Base-by-base conservation (phyloP, 305 asterid species). In the Striga hermonthica region DNA sequence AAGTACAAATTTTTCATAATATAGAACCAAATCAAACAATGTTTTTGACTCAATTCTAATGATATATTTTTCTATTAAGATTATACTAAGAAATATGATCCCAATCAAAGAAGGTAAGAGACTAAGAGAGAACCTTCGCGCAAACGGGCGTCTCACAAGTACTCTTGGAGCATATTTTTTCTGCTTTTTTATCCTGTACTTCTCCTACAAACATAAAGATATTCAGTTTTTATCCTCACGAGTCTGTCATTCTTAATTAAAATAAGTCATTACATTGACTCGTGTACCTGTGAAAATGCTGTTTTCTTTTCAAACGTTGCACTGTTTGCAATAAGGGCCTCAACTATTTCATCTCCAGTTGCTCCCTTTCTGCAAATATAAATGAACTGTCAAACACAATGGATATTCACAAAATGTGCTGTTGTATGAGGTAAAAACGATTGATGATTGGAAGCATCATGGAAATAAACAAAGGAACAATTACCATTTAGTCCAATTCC, bases 81-180 rank as follows among this genome's bases (percentile, higher is more conserved):
- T 59, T 53, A 54, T 35, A 44, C 9, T 62, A 66, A 49, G 11
- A 65, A 9, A 14, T 13, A 50, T 53, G 13, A 64, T 54, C 41
- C 52, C 3, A 48, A 22, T 22, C 31, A 64, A 55, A 63, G 6
- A 9, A 63, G 60, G 31, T 22, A 61, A 57, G 65, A 73, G 12
- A 4, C 55, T 12, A 12, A 4, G 50, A 72, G 73, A 28, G 40
- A 70, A 92, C 98, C 97, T 89, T 66, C 96, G 81, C 57, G 98
- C 79, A 80, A 78, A 78, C 61, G 98, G 97, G 64, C 97, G 96
- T 65, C 98, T 78, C 59, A 89, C 58, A 54, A 89, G 90, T 67
- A 92, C 93, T 76, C 80, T 83, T 22, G 98, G 98, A 14, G 96
- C 94, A 75, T 92, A 86, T 80, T 89, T 92, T 81, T 92, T 92